These are phyloP conservation scores for Conringia planisiliqua DNA, from an alignment of 345 rosid species.

Conservation along the genomic window DNA sequence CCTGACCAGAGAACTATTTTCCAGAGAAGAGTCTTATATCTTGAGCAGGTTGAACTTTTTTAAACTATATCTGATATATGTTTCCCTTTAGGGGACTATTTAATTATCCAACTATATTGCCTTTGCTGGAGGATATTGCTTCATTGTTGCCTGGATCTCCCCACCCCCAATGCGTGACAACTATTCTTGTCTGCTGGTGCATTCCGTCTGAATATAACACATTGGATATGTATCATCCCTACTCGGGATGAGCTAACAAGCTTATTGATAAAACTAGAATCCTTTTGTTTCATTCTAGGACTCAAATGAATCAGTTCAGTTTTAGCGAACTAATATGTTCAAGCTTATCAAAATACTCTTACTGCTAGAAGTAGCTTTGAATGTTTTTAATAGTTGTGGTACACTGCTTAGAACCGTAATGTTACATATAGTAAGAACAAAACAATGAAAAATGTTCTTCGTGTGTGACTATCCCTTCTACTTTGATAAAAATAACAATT, in stretches of 20 bases:
- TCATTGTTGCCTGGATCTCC: not conserved
- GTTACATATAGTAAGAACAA: not conserved
- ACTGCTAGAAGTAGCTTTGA: not conserved
- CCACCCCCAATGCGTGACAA: not conserved
- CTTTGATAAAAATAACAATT: not conserved
- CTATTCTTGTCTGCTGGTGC: not conserved
- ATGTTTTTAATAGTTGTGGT: not conserved
- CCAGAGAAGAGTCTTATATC: slow-evolving; percentile 66
- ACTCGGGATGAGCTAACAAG: not conserved
- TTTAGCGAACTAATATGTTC: not conserved
- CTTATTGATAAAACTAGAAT: slow-evolving; percentile 3
- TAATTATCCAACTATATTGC: not conserved
- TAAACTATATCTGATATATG: not conserved
- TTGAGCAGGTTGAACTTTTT: slow-evolving; percentile 60
- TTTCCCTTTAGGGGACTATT: not conserved
- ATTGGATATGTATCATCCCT: not conserved
- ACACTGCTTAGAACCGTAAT: not conserved
- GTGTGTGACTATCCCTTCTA: not conserved
- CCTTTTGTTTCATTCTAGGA: slow-evolving; percentile 1
- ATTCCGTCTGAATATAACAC: not conserved
- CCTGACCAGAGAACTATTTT: slow-evolving; percentile 54
- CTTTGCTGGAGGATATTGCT: not conserved
- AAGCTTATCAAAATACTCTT: slow-evolving; percentile 8
- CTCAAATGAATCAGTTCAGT: not conserved
- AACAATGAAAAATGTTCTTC: not conserved